Base-by-base conservation (phyloP, 2,329 filamentous ascomycete genomes). In the Colletotrichum salicis region DNA sequence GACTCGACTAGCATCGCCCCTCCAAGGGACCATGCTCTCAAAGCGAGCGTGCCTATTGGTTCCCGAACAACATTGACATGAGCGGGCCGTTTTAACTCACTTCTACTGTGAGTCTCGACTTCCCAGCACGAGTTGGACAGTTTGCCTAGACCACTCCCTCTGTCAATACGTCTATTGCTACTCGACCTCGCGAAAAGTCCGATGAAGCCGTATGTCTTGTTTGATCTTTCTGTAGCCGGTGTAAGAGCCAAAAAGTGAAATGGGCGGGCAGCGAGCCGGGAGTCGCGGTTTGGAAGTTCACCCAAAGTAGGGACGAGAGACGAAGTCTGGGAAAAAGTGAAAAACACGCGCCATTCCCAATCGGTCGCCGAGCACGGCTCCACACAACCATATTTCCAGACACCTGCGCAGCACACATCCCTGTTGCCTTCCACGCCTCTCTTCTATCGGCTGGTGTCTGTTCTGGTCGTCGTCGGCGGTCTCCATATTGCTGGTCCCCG, bases 241-340 rank as follows among this genome's bases (percentile, higher is more conserved):
- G 67, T 72, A 55, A 67, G 67, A 72, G 51, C 29, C 15, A 19
- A 29, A 64, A 72, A 72, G 62, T 59, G 57, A 72, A 71, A 67
- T 29, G 5, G n/a, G 12, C 37, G 19, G 29, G 37, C 37, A 54
- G 67, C 70, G 56, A 72, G 57, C 71, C 60, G 55, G 48, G 54
- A 41, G 5, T n/a, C 65, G 54, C 12, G 58, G 37, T 60, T 55
- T 56, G 65, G 41, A 61, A 45, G 52, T 60, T 64, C 35, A 58
- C 48, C 60, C n/a, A 15, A 69, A 60, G 48, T 55, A 56, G 24
- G 33, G 69, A 69, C 65, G 65, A 71, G 35, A 56, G 37, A 60
- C 33, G n/a, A 51, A 64, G 59, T 64, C 58, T 69, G 54, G 29
- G 70, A 69, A 55, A 71, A 64, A 71, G 59, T 71, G 70, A 69